Evolutionary conservation across 108 stramenopile genomes (phyloP), one percentile per base, ranked within the genome.

Genomic region (Cyclotella cryptica): DNA sequence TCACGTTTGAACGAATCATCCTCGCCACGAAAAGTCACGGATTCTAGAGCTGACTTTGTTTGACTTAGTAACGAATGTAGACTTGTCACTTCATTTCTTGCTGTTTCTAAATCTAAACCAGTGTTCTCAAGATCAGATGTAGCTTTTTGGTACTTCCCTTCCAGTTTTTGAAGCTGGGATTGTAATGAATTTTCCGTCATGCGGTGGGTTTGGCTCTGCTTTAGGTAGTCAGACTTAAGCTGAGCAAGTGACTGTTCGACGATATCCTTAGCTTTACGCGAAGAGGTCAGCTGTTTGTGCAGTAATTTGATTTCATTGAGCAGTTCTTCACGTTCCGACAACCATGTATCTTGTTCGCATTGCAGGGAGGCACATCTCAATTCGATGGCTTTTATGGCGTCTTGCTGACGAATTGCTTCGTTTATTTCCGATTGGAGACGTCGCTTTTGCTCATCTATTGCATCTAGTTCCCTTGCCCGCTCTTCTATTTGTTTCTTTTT

Each of bases 31-130:
- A 74, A 81, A 19, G 81, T 63, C 14, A 81, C 39, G 19, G 83
- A 84, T 54, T 78, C 68, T 5, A 84, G 27, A 22, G 83, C 77
- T 46, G 66, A 54, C 70, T 77, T 71, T 7, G 76, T 78, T 69
- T 78, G 83, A 53, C 57, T 77, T 15, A 84, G 54, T 26, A 84
- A 63, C 21, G 57, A 49, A n/a, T 67, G 66, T 6, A 84, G 77
- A 47, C 61, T 75, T 11, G 46, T n/a, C 49, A 64, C 72, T 74
- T 84, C 83, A 41, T 62, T 69, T 57, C 27, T 74, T 24, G 72
- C 21, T 19, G 49, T 35, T 18, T 78, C 67, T 27, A 84, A 43
- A 10, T 43, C 55, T 14, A 45, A 21, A 3, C 29, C 17, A 28
- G 43, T 47, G 35, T 72, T 60, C 3, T 72, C 60, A n/a, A 72